These are phyloP conservation scores for Neoarthrinium moseri DNA, from an alignment of 2,329 filamentous ascomycete genomes.

Conservation along the genomic window DNA sequence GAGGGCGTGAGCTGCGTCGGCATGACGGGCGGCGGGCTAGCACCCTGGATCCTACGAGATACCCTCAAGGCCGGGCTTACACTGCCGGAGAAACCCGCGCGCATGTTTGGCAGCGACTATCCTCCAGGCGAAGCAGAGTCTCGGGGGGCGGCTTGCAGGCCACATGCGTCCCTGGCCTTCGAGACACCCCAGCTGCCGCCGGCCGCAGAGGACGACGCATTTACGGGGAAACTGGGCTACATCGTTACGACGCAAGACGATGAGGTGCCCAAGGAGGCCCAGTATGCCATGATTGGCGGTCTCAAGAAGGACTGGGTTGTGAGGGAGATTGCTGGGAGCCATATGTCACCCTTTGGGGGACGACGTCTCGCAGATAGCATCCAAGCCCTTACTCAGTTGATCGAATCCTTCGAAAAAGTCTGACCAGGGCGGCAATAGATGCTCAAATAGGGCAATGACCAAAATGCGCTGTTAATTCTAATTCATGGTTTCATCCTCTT, in stretches of 20 bases:
- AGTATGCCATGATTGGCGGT: neutral
- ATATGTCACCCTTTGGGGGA: constrained; percentile 3
- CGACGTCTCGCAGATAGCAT: neutral
- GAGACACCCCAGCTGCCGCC: neutral
- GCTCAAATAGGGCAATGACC: no score
- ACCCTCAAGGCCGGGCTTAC: neutral
- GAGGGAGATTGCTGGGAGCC: neutral
- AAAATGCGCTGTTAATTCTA: no score
- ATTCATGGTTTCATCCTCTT: no score
- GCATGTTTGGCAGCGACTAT: neutral
- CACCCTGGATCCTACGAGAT: neutral
- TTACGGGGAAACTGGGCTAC: neutral
- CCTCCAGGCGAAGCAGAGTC: neutral
- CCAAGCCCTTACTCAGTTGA: neutral
- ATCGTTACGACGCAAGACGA: neutral
- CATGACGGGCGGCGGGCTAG: neutral
- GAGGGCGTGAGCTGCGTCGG: neutral
- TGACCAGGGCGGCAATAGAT: no score
- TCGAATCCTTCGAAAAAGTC: neutral
- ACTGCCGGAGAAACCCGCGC: neutral
- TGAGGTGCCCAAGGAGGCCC: neutral
- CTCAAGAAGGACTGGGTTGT: neutral
- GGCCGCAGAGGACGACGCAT: neutral
- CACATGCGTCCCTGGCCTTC: neutral
- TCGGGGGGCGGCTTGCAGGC: neutral